Base-by-base conservation (phyloP, 2,329 filamentous ascomycete genomes). In the Mariannaea elegans region DNA sequence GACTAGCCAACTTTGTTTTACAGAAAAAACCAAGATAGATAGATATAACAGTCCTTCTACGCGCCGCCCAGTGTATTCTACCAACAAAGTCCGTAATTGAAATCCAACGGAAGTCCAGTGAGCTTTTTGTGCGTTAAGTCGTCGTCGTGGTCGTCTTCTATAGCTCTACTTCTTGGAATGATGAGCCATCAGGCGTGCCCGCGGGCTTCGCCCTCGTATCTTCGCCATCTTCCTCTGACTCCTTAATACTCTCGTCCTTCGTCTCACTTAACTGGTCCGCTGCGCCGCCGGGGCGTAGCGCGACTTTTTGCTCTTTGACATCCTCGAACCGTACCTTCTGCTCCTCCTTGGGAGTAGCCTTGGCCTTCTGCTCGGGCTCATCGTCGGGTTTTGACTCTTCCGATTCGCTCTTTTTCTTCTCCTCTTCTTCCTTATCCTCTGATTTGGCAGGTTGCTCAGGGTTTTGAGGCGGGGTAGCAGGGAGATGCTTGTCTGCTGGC, bases 161-260 rank as follows among this genome's bases (percentile, higher is more conserved):
- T 67, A 89, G 75, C 61, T 84, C 84, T 45, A 89, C 86, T 65
- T 89, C 85, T 67, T 89, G 86, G 73, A 89, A 89, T n/a, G 85
- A 85, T 5, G 81, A 80, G 1, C 83, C 82, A 63, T 87, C 85
- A 16, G 85, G 81, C 7, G 83, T 84, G 39, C 78, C 75, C 14
- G 78, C 75, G 1, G 78, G 75, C 62, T 80, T 82, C 45, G 76
- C 74, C 14, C 73, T 74, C 38, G 70, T 70, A 12, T 77, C 75
- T 6, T 72, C 71, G 6, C 70, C 67, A 6, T 75, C 73, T 4
- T 73, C 74, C 7, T 65, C 72, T 24, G 75, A 72, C 7, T 77
- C 76, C 14, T 72, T 71, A 7, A 71, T 67, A 14, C 75, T 69
- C 14, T 71, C 69, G 4, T 67, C 60, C 36, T 73, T 69, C n/a